These are phyloP conservation scores for Lentinus tigrinus DNA, from an alignment of 768 basidiomycete genomes.

Conservation along the genomic window DNA sequence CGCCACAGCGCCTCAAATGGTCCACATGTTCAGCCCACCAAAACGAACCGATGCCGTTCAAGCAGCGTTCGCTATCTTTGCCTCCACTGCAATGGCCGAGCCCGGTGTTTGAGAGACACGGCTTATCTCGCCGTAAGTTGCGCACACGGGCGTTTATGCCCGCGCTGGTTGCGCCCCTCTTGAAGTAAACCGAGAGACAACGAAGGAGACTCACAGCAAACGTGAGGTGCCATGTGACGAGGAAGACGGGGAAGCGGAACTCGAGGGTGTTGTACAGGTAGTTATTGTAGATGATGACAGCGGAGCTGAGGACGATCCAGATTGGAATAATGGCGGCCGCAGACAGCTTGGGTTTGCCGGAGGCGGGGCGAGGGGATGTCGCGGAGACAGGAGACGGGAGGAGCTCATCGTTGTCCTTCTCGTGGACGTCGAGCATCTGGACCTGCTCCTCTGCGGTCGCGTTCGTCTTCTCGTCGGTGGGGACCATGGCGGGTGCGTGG, in stretches of 20 bases:
- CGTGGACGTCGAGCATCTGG: constrained; percentile 28
- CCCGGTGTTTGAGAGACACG: no score
- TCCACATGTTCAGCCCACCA: no score
- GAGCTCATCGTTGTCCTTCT: constrained; percentile 23
- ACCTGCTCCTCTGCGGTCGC: constrained; percentile 9
- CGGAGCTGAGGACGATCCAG: constrained; percentile 88
- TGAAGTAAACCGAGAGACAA: not conserved
- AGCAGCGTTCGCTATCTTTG: no score
- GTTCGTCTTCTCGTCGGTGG: constrained; percentile 10
- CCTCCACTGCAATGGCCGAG: no score
- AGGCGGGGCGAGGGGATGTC: constrained; percentile 32
- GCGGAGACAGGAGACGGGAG: constrained; percentile 63
- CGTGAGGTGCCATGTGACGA: constrained; percentile 82
- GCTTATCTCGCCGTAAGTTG: no score
- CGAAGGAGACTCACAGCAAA: constrained; percentile 49
- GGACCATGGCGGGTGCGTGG: not conserved
- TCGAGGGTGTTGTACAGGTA: constrained; percentile 78
- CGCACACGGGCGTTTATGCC: no score
- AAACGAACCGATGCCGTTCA: no score
- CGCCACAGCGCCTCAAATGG: no score
- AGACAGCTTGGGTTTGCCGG: constrained; percentile 52
- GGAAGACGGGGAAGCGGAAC: constrained; percentile 90
- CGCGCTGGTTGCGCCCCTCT: no score
- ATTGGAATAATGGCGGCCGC: constrained; percentile 78
- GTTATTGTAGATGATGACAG: constrained; percentile 97